Evolutionary conservation across 768 basidiomycete genomes (phyloP).

Genomic region (Amanita muscaria): DNA sequence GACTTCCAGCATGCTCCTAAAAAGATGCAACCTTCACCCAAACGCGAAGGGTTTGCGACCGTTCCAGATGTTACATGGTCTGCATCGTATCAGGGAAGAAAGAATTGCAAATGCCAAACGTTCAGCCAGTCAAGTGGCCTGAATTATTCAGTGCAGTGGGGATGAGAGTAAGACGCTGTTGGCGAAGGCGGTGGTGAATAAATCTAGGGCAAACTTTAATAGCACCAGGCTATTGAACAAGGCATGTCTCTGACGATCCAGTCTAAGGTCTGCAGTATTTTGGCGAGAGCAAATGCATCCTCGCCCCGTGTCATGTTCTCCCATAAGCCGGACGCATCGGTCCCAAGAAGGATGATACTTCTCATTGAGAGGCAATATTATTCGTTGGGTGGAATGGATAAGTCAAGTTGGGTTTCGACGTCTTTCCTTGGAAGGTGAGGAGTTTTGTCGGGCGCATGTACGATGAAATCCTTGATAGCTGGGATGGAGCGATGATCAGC

Average conservation of each 20-base stretch:
- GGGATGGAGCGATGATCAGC: too few relatives aligned
- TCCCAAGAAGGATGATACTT: slow-evolving; percentile 78
- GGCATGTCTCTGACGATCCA: slow-evolving; percentile 32
- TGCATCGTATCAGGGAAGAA: slow-evolving; percentile 76
- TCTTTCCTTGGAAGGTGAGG: too few relatives aligned
- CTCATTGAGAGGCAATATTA: too few relatives aligned
- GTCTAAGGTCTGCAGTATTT: slow-evolving; percentile 93
- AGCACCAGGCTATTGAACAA: slow-evolving; percentile 96
- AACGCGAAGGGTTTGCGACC: slow-evolving; percentile 96
- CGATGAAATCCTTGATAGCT: too few relatives aligned
- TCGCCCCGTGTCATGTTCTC: slow-evolving; percentile 95
- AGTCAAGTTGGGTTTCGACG: too few relatives aligned
- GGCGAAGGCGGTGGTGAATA: slow-evolving; percentile 98
- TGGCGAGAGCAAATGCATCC: slow-evolving; percentile 88
- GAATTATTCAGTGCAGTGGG: slow-evolving; percentile 85
- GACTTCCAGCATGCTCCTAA: slow-evolving; percentile 82
- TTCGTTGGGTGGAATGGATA: too few relatives aligned
- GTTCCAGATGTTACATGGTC: slow-evolving; percentile 93
- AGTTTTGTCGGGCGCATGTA: too few relatives aligned
- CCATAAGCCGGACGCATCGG: slow-evolving; percentile 88
- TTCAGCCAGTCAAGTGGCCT: slow-evolving; percentile 86
- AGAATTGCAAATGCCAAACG: slow-evolving; percentile 97
- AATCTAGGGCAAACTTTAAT: slow-evolving; percentile 92
- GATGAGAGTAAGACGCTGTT: slow-evolving; percentile 89
- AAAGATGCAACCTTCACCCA: slow-evolving; percentile 90